These are phyloP conservation scores for Pythium insidiosum DNA, from an alignment of 352 stramenopile species.

Conservation along the genomic window DNA sequence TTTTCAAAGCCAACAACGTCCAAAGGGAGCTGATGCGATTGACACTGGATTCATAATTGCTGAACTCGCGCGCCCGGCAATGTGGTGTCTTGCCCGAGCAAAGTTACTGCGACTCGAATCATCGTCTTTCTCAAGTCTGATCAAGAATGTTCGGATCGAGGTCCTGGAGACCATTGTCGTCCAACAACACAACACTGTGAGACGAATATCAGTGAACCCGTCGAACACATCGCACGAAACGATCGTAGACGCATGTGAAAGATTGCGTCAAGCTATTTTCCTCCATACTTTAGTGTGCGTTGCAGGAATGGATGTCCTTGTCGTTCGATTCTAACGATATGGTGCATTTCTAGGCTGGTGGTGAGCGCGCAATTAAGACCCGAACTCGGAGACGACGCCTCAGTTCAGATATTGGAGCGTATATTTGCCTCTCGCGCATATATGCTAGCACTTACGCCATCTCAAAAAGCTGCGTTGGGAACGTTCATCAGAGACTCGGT, in stretches of 20 bases:
- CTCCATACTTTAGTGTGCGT: constrained; percentile 54
- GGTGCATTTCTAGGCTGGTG: not conserved
- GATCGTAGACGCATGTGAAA: constrained; percentile 44
- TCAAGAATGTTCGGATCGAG: constrained; percentile 26
- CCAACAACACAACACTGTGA: constrained; percentile 31
- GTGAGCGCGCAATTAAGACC: constrained; percentile 31
- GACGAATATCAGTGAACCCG: constrained; percentile 37
- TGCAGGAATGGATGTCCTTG: not conserved
- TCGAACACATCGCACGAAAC: constrained; percentile 26
- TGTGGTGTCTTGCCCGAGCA: constrained; percentile 10
- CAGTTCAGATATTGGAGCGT: too few relatives aligned
- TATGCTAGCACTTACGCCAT: too few relatives aligned
- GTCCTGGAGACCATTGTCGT: constrained; percentile 33
- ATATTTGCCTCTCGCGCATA: too few relatives aligned
- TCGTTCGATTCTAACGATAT: not conserved
- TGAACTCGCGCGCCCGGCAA: constrained; percentile 9
- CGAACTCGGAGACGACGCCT: too few relatives aligned
- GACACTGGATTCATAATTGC: constrained; percentile 6
- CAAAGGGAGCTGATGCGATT: too few relatives aligned
- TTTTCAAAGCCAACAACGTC: too few relatives aligned
- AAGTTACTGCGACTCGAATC: constrained; percentile 8
- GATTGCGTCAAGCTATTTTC: constrained; percentile 51
- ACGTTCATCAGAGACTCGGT: too few relatives aligned
- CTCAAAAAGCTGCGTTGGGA: too few relatives aligned
- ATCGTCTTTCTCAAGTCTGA: not conserved